Evolutionary conservation across 495 filamentous ascomycete genomes (phyloP), one percentile per base, ranked within the genome.

Genomic region (Xylaria bambusicola): DNA sequence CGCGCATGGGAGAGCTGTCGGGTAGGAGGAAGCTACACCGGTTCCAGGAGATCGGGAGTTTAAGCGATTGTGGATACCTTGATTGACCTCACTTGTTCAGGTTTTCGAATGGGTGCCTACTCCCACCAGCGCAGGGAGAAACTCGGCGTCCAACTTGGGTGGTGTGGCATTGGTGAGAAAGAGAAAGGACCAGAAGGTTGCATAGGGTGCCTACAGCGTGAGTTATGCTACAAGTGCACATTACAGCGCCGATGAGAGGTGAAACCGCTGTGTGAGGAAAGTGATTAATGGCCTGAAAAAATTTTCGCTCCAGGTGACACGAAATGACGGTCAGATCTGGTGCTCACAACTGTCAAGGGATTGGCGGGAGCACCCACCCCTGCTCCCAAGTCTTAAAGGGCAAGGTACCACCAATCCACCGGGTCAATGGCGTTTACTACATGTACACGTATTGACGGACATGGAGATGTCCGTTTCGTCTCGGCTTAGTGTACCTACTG

Each of bases 301-400:
- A 48, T 17, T 47, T 56, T 56, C 31, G 17, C 24, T 18, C 24
- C 53, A 56, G 53, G 23, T 56, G 53, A 56, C 42, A 27, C 15
- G 15, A 56, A 56, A 56, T 56, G 42, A 56, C 53, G 53, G 53
- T 56, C 26, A 56, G 44, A 47, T 56, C 44, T 15, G 31, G 41
- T 42, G 12, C 12, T 6, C 3, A 24, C 18, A 56, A 1, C 5
- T n/a, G 17, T 44, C 17, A 12, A 21, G 21, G 38, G 13, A 20
- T 0, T 1, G 21, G 23, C 17, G 21, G 36, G 24, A 27, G 8
- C 31, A 27, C 13, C 7, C 15, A 20, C 33, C 15, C 15, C 20
- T 17, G 35, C 23, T n/a, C n/a, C n/a, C n/a, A 3, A 24, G 36
- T 17, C 18, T 45, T n/a, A 13, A 1, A n/a, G 51, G 10, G 5